These are phyloP conservation scores for Cadophora sp. DNA, from an alignment of 2,329 filamentous ascomycete species.

Conservation along the genomic window DNA sequence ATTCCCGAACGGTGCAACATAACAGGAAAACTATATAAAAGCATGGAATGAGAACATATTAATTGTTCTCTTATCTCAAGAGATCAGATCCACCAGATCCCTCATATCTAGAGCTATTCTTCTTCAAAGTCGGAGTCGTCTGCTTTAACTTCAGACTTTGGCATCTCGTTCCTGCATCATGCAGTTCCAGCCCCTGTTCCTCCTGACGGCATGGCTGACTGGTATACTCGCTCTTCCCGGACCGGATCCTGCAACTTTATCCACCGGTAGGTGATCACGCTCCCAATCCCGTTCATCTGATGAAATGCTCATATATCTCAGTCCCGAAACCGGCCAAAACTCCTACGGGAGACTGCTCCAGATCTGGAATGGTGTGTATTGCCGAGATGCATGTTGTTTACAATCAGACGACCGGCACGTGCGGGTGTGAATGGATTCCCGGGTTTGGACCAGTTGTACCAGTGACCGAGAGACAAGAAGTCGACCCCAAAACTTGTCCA, in stretches of 20 bases:
- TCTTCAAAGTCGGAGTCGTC: background rate
- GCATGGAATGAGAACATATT: background rate
- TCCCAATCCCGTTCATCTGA: background rate
- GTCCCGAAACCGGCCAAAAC: background rate
- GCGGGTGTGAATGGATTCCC: conserved; percentile 12
- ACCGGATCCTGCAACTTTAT: background rate
- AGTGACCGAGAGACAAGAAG: conserved; percentile 10
- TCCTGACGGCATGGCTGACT: conserved; percentile 16
- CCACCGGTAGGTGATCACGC: conserved; percentile 2
- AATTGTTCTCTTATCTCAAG: background rate
- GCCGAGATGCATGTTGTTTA: conserved; percentile 18
- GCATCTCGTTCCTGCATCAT: conserved; percentile 13
- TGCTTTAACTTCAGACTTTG: conserved; percentile 3
- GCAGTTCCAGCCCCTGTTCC: conserved; percentile 7
- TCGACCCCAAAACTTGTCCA: conserved; percentile 28
- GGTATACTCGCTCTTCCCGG: conserved; percentile 19
- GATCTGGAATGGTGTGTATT: conserved; percentile 7
- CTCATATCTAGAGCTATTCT: background rate
- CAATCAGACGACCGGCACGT: conserved; percentile 10
- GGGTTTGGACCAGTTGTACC: background rate
- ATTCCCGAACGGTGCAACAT: conserved; percentile 17
- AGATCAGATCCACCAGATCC: background rate
- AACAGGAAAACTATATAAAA: conserved; percentile 11
- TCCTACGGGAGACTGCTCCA: background rate
- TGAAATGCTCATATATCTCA: conserved; percentile 10